These are phyloP conservation scores for Cetradonia linearis DNA, from an alignment of 495 filamentous ascomycete species.

Conservation along the genomic window DNA sequence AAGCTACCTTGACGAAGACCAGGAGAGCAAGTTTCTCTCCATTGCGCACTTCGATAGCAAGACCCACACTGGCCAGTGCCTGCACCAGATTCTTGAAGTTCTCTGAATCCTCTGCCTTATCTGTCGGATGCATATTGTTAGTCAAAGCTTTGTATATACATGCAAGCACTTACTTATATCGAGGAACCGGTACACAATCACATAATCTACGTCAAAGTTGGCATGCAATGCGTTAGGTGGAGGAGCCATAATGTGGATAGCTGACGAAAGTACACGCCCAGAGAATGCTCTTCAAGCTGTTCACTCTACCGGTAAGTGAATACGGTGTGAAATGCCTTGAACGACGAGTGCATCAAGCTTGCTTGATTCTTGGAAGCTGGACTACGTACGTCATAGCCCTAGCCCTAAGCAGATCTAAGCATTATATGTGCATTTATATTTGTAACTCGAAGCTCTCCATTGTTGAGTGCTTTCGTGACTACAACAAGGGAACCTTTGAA, in stretches of 20 bases:
- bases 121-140: slow-evolving; percentile 33
- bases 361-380: slow-evolving; percentile 1
- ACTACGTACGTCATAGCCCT: neutral
- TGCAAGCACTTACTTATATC: slow-evolving; percentile 42
- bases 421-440: neutral
- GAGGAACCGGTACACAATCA: slow-evolving; percentile 69
- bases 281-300: neutral
- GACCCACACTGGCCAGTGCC: slow-evolving; percentile 59
- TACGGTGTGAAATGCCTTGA: no score
- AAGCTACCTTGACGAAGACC: slow-evolving; percentile 71
- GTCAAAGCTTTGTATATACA: neutral
- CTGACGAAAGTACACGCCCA: neutral
- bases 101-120: slow-evolving; percentile 53
- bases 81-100: slow-evolving; percentile 67
- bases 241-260: slow-evolving; percentile 15
- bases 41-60: slow-evolving; percentile 75
- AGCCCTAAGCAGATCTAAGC: no score
- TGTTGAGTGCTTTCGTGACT: neutral
- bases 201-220: slow-evolving; percentile 82
- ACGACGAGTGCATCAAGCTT: neutral
- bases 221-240: slow-evolving; percentile 29
- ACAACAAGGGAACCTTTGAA: neutral
- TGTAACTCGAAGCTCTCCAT: neutral
- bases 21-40: slow-evolving; percentile 69
- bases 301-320: neutral